Base-by-base conservation (phyloP, 139 green algal species). In the Eudorina sp. region DNA sequence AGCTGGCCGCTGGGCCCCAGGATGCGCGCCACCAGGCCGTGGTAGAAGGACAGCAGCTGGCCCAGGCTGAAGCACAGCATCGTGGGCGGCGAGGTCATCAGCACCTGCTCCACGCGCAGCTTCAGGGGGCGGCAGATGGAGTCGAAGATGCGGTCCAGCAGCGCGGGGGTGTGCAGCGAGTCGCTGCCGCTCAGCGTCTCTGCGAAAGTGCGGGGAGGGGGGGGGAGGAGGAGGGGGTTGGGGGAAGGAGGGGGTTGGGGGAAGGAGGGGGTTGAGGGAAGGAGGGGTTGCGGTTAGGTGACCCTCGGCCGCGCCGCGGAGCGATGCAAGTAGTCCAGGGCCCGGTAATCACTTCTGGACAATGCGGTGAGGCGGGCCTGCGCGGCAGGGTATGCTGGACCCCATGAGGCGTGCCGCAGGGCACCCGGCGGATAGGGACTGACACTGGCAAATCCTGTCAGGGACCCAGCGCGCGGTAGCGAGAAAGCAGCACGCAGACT, bases 81-180 rank as follows among this genome's bases (percentile, higher is more conserved):
- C 48, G 95, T 93, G 43, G 93, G 90, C 7, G 95, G 96, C 0
- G 73, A 89, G 38, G 93, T 95, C 91, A 97, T 93, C 58, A 99
- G 91, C 62, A 98, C 95, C 89, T 96, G 93, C 83, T 92, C 64
- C 31, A 95, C 86, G n/a, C 95, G 88, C 40, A 98, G 96, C 84
- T 96, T 96, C n/a, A 99, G 95, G 46, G 98, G 98, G 2, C 96
- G 90, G 92, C 96, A 99, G 45, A 99, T 96, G 86, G 93, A 95
- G 88, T 99, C 97, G 86, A 99, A 98, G 29, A 99, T 95, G 43
- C 92, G 90, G 92, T 98, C 96, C 78, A 99, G 93, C 83, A 99
- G 93, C 40, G 92, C 93, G 14, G 89, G 51, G 21, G 94, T 93
- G 74, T 82, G 89, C 58, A 96, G 90, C 31, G 75, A 69, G 29